Evolutionary conservation across 495 filamentous ascomycete genomes (phyloP).

Genomic region (Podospora appendiculata): DNA sequence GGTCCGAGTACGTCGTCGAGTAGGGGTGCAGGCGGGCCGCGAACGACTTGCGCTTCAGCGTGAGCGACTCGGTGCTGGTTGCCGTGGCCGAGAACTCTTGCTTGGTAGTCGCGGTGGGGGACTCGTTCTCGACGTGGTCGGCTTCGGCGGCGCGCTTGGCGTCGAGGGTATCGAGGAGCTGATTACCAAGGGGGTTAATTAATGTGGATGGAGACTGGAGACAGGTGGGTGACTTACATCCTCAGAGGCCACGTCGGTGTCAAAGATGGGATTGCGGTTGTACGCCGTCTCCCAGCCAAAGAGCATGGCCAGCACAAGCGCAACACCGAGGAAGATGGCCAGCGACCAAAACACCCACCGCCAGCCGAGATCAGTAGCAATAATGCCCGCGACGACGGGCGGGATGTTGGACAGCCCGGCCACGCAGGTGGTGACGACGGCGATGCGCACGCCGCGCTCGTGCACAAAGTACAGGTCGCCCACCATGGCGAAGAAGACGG

Average conservation of each 20-base stretch:
- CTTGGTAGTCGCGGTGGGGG: neutral
- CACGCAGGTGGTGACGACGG: neutral
- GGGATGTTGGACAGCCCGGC: neutral
- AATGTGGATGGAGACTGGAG: slow-evolving; percentile 52
- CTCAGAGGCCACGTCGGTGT: neutral
- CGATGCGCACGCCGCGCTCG: neutral
- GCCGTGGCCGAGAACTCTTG: neutral
- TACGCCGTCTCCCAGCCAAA: slow-evolving; percentile 48
- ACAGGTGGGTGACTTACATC: slow-evolving; percentile 53
- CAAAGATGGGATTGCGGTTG: neutral
- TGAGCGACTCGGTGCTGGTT: neutral
- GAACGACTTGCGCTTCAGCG: slow-evolving; percentile 39
- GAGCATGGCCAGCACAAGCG: slow-evolving; percentile 83
- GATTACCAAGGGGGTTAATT: too few species aligned
- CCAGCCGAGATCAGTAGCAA: slow-evolving; percentile 61
- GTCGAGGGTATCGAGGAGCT: slow-evolving; percentile 2
- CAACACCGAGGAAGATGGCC: slow-evolving; percentile 72
- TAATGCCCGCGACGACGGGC: neutral
- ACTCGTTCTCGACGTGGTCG: slow-evolving; percentile 10
- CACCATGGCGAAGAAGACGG: slow-evolving; percentile 66
- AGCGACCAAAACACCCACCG: slow-evolving; percentile 88
- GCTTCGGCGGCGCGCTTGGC: neutral
- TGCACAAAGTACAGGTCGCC: slow-evolving; percentile 67
- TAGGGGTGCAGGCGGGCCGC: slow-evolving; percentile 47
- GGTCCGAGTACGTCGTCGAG: slow-evolving; percentile 70